Evolutionary conservation across 768 basidiomycete species (phyloP).

Genomic region (Leccinum barrowsii): DNA sequence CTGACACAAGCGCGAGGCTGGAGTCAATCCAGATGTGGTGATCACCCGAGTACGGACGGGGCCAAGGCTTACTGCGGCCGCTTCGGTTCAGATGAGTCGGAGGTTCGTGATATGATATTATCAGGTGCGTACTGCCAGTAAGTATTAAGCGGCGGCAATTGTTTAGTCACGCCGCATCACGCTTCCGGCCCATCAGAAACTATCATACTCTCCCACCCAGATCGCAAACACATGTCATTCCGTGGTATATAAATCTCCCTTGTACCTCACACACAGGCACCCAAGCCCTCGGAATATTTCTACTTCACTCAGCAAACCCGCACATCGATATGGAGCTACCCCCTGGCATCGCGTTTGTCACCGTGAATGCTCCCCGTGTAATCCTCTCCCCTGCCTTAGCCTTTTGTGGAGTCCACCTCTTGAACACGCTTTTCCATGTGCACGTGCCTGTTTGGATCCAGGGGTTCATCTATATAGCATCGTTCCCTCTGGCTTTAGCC

Average conservation of each 20-base stretch:
- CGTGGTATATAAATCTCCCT: constrained; percentile 4
- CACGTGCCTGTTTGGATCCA: constrained; percentile 17
- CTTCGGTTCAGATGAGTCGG: neutral
- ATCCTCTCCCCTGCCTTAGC: constrained; percentile 15
- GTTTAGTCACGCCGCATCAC: neutral
- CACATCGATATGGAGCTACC: constrained; percentile 28
- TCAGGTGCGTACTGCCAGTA: too few relatives aligned
- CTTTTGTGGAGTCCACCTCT: constrained; percentile 14
- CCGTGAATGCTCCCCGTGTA: constrained; percentile 24
- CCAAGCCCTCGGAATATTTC: neutral
- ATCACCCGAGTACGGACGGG: too few relatives aligned
- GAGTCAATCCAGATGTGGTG: too few relatives aligned
- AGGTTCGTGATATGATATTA: too few relatives aligned
- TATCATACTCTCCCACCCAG: neutral
- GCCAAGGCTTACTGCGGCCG: neutral
- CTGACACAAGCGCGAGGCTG: too few relatives aligned
- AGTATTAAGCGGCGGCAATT: neutral
- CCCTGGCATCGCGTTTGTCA: constrained; percentile 31
- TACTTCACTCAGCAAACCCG: neutral
- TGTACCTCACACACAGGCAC: neutral
- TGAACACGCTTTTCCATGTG: constrained; percentile 2
- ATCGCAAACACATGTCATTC: constrained; percentile 9
- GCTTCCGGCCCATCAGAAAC: neutral
- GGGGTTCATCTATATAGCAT: constrained; percentile 14
- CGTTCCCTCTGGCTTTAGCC: constrained; percentile 24